Base-by-base conservation (phyloP, 2,329 filamentous ascomycete genomes). In the Paramyrothecium roridum region DNA sequence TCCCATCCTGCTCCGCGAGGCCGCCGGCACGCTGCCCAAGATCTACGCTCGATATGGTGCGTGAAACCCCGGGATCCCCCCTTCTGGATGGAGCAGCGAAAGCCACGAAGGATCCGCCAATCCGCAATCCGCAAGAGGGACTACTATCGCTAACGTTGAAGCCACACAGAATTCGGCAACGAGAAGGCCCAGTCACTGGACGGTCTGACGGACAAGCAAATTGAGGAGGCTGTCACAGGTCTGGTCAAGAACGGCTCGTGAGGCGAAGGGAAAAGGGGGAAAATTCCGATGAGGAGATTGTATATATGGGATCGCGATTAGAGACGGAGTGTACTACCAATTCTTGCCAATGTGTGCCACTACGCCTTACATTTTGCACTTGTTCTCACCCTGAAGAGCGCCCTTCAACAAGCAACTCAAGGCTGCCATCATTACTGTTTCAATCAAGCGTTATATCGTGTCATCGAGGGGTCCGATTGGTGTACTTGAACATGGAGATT, bases 1-100 rank as follows among this genome's bases (percentile, higher is more conserved):
- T 50, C 95, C 95, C 54, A 98, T 99, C 76, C 81, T 99, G 80
- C 87, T 99, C 69, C 90, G 95, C 70, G 95, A 98, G 80, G 95
- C 93, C 53, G 79, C 85, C 65, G 91, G 90, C 68, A 91, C 90
- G 54, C 79, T 89, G 71, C 93, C 95, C 61, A 89, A 86, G 74
- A 85, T 99, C 61, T 98, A 89, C 75, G 93, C 93, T 64, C 84
- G 95, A 86, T 99, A 96, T 72, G 93, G 91, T 96, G 75, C 59
- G 69, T 61, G 21, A 7, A 22, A 50, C 19, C 8, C 10, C 60
- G 21, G 6, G 21, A 49, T n/a, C n/a, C 23, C 8, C 49, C 12
- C 19, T 26, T 33, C 33, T 46, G 26, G 40, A 6, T 34, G 21
- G 20, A 19, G 19, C 26, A 43, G n/a, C 37, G 13, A 17, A 16